Percentiles rank a stretch among this genome's conserved stretches.
Conservation (phyloP, 2,329 filamentous ascomycete species). For the Beauveria sp. region DNA sequence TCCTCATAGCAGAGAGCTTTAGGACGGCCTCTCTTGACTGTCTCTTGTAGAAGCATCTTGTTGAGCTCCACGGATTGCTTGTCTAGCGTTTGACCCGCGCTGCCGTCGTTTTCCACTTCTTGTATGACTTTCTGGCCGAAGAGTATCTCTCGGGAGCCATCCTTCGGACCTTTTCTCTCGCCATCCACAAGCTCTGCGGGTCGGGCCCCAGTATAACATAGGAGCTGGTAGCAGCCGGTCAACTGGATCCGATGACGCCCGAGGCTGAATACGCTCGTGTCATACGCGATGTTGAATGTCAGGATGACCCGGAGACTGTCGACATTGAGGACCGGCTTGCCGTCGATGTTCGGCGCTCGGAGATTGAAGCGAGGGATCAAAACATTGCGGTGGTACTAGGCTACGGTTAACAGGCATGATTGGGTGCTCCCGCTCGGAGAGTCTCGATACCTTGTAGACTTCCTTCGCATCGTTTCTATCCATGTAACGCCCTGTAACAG, state of each 20-base stretch:
- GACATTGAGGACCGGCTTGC: conserved; percentile 19
- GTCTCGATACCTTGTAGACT: conserved; percentile 19
- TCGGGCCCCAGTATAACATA: conserved; percentile 21
- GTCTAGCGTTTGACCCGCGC: conserved; percentile 9
- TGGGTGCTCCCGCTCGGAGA: not conserved
- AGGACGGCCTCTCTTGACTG: conserved; percentile 14
- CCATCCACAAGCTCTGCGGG: conserved; percentile 24
- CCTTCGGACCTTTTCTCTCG: conserved; percentile 20
- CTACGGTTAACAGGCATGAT: conserved; percentile 7
- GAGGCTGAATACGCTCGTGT: conserved; percentile 18
- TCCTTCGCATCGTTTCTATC: conserved; percentile 20
- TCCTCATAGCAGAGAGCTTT: conserved; percentile 26
- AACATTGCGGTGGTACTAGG: conserved; percentile 17
- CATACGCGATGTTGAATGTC: conserved; percentile 23
- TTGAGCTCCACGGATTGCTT: conserved; percentile 17
- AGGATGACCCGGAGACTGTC: conserved; percentile 19
- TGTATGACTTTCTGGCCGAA: conserved; percentile 20
- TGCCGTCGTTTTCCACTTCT: not conserved
- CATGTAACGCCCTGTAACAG: conserved; percentile 16
- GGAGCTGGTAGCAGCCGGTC: conserved; percentile 19
- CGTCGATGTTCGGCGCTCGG: conserved; percentile 17
- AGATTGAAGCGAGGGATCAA: conserved; percentile 19
- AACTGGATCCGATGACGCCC: conserved; percentile 20
- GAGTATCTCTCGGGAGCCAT: conserved; percentile 19
- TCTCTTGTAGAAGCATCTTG: conserved; percentile 18